A percentile compares a stretch with the other conserved stretches of the same genome.
Evolutionary conservation across 1,284 basidiomycete species (phyloP).

Genomic region (Abortiporus biennis): DNA sequence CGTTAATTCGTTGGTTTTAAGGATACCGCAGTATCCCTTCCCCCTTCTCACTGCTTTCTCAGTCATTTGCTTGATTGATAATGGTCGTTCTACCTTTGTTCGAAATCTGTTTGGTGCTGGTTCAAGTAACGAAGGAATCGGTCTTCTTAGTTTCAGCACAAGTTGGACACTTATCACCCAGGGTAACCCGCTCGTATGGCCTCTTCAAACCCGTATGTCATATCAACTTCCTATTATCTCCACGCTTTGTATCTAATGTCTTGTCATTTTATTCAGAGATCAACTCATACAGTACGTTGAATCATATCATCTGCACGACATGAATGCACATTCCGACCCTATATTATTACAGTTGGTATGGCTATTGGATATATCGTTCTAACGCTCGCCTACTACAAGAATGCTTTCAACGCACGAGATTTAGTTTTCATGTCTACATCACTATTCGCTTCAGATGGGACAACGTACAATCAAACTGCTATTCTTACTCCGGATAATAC

Average conservation of each 20-base stretch:
- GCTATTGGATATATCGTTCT: conserved; percentile 41
- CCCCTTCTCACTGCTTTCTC: conserved; percentile 43
- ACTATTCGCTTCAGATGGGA: conserved; percentile 36
- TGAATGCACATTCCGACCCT: no score
- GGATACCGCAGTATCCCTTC: conserved; percentile 39
- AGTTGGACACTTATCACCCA: conserved; percentile 52
- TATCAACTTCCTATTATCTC: conserved; percentile 7
- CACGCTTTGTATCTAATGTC: conserved; percentile 3
- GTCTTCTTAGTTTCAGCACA: conserved; percentile 40
- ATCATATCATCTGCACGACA: background rate
- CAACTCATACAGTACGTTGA: conserved; percentile 32
- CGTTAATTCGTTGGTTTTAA: conserved; percentile 5
- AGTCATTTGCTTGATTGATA: conserved; percentile 43
- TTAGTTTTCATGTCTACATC: conserved; percentile 45
- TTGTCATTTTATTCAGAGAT: conserved; percentile 24
- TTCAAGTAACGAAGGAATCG: conserved; percentile 47
- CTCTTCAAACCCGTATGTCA: conserved; percentile 38
- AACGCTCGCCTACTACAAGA: conserved; percentile 40
- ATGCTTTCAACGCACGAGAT: conserved; percentile 41
- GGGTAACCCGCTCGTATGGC: conserved; percentile 46
- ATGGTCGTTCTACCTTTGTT: conserved; percentile 37
- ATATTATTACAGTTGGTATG: conserved; percentile 35
- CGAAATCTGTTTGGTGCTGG: conserved; percentile 48
- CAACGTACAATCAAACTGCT: conserved; percentile 37
- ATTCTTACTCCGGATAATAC: conserved; percentile 37